phyloP scores from a whole-genome alignment of 2,329 filamentous ascomycete species.

The Colletotrichum siamense region DNA sequence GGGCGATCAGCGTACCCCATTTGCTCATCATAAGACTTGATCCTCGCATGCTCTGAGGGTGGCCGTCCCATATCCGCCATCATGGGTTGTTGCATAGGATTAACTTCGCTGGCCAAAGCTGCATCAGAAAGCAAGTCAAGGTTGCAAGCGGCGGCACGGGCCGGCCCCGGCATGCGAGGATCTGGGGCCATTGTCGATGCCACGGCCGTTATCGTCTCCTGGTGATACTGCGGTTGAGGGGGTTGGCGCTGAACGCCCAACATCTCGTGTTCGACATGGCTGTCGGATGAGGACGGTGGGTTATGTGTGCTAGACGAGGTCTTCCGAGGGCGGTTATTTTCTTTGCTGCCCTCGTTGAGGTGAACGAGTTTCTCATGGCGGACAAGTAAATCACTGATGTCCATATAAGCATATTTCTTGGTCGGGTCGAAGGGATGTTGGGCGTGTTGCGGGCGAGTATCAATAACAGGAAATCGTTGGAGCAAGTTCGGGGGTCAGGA shows the following conservation, averaged over 20 bases:
- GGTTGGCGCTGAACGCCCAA: constrained; percentile 45
- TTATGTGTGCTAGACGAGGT: constrained; percentile 44
- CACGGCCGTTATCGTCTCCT: constrained; percentile 41
- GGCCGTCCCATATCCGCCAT: constrained; percentile 50
- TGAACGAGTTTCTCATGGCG: constrained; percentile 70
- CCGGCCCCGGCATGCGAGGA: constrained; percentile 40
- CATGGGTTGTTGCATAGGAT: constrained; percentile 53
- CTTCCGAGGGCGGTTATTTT: constrained; percentile 56
- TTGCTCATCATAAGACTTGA: constrained; percentile 55
- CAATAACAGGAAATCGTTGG: background rate
- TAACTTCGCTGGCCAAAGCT: constrained; percentile 62
- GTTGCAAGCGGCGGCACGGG: constrained; percentile 57
- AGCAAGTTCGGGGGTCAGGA: background rate
- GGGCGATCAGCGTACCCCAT: constrained; percentile 54
- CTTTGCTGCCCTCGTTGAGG: constrained; percentile 64
- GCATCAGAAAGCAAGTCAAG: constrained; percentile 65
- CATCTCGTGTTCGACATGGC: constrained; percentile 51
- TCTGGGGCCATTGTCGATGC: constrained; percentile 50
- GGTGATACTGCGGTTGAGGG: constrained; percentile 44
- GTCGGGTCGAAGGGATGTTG: background rate
- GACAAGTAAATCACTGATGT: constrained; percentile 68
- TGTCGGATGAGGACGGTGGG: constrained; percentile 53
- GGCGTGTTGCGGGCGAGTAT: constrained; percentile 12
- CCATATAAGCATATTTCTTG: constrained; percentile 59
- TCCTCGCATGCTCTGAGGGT: constrained; percentile 45